These are phyloP conservation scores for Pythium monospermum DNA, from an alignment of 352 stramenopile species.

Conservation along the genomic window DNA sequence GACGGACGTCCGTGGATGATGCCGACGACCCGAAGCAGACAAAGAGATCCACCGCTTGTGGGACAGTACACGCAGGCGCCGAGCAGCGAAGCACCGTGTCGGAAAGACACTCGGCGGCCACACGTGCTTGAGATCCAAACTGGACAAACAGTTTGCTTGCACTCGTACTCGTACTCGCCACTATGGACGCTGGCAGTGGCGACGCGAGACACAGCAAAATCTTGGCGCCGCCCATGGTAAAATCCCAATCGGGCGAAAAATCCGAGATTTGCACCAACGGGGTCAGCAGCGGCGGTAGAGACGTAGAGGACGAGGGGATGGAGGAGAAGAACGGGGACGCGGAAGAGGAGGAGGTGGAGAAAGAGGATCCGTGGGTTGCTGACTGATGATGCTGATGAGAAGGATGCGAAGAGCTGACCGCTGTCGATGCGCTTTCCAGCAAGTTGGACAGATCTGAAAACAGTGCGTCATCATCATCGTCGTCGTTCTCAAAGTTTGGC, in stretches of 20 bases:
- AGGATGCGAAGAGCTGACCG: too few relatives aligned
- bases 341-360: too few relatives aligned
- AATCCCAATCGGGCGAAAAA: constrained; percentile 85
- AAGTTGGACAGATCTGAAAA: constrained; percentile 16
- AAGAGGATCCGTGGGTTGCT: too few relatives aligned
- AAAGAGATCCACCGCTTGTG: too few relatives aligned
- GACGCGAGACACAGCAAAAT: constrained; percentile 72
- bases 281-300: background rate
- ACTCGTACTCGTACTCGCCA: constrained; percentile 14
- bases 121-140: constrained; percentile 45
- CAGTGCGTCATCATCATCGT: constrained; percentile 30
- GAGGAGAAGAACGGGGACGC: too few relatives aligned
- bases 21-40: constrained; percentile 33
- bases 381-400: too few relatives aligned
- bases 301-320: too few relatives aligned
- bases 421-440: too few relatives aligned
- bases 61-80: constrained; percentile 45
- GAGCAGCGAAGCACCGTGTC: constrained; percentile 72
- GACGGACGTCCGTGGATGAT: constrained; percentile 21
- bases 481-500: constrained; percentile 12
- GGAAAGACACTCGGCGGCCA: constrained; percentile 55
- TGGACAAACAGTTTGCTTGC: constrained; percentile 75
- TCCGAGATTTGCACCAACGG: constrained; percentile 54
- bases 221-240: constrained; percentile 67
- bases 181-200: constrained; percentile 22